Conservation (phyloP, 805 yeast genomes). For the Lachancea lanzarotensis region DNA sequence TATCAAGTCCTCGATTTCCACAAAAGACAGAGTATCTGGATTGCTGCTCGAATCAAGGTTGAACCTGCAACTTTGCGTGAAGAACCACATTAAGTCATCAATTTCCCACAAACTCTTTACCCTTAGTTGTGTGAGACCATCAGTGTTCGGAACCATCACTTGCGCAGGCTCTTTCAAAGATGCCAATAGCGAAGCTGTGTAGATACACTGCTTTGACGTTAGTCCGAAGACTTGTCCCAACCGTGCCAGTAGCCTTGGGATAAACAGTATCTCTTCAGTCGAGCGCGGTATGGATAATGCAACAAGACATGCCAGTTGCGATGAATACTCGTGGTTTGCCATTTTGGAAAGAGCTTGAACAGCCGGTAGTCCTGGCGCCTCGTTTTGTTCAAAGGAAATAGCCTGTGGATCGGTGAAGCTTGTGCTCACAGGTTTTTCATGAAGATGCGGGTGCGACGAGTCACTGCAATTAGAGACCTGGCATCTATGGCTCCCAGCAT, state of each 20-base stretch:
- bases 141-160: conserved; percentile 12
- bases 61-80: conserved; percentile 19
- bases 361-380: conserved; percentile 75
- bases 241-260: conserved; percentile 63
- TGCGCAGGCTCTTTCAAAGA: conserved; percentile 51
- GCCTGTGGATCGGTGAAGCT: conserved; percentile 25
- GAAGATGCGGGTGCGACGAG: conserved; percentile 13
- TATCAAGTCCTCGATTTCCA: conserved; percentile 54
- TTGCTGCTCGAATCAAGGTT: conserved; percentile 10
- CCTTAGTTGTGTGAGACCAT: conserved; percentile 15
- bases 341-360: conserved; percentile 56
- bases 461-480: conserved; percentile 7
- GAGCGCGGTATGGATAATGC: conserved; percentile 71
- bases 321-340: conserved; percentile 41
- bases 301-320: conserved; percentile 49
- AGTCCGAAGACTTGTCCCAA: conserved; percentile 68
- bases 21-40: conserved; percentile 11
- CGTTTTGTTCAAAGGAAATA: conserved; percentile 53
- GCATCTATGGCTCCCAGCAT: background rate
- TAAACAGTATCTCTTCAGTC: conserved; percentile 70
- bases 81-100: conserved; percentile 22
- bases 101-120: conserved; percentile 25
- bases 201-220: conserved; percentile 60
- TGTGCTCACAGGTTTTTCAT: conserved; percentile 25
- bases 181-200: conserved; percentile 67